phyloP scores from a whole-genome alignment of 495 filamentous ascomycete species.

The Penicillium angulare region DNA sequence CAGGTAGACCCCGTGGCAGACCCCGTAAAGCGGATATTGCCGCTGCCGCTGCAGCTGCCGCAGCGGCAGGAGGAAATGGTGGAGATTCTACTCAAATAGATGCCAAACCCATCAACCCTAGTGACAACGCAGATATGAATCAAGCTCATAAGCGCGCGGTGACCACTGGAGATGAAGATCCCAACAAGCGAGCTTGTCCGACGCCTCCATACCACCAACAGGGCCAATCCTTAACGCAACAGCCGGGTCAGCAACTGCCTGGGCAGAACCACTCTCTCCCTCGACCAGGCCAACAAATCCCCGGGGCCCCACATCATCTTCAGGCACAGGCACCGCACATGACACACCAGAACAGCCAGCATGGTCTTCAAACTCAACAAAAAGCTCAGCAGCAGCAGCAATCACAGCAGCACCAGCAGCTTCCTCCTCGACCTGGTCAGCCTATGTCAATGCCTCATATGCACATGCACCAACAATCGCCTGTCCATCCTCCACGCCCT shows the following conservation, averaged over 20 bases:
- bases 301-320: slow-evolving; percentile 10
- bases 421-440: slow-evolving; percentile 18
- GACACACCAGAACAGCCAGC: slow-evolving; percentile 8
- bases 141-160: slow-evolving; percentile 26
- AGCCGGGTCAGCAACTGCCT: slow-evolving; percentile 4
- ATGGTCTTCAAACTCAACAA: slow-evolving; percentile 7
- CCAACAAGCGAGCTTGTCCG: slow-evolving; percentile 32
- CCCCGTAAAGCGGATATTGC: slow-evolving; percentile 41
- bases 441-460: slow-evolving; percentile 23
- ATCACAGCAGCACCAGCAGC: no score
- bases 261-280: slow-evolving; percentile 8
- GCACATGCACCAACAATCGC: slow-evolving; percentile 27
- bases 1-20: slow-evolving; percentile 38
- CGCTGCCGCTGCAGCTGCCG: slow-evolving; percentile 31
- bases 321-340: slow-evolving; percentile 19
- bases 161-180: slow-evolving; percentile 27
- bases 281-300: slow-evolving; percentile 7
- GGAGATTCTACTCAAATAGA: slow-evolving; percentile 8
- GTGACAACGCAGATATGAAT: slow-evolving; percentile 14
- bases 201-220: slow-evolving; percentile 27
- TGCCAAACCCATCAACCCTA: slow-evolving; percentile 2
- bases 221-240: slow-evolving; percentile 5
- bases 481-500: slow-evolving; percentile 14
- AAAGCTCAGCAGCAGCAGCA: no score
- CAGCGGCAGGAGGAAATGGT: slow-evolving; percentile 6